Evolutionary conservation across 1,284 basidiomycete species (phyloP).

Genomic region (Boletus sp.): DNA sequence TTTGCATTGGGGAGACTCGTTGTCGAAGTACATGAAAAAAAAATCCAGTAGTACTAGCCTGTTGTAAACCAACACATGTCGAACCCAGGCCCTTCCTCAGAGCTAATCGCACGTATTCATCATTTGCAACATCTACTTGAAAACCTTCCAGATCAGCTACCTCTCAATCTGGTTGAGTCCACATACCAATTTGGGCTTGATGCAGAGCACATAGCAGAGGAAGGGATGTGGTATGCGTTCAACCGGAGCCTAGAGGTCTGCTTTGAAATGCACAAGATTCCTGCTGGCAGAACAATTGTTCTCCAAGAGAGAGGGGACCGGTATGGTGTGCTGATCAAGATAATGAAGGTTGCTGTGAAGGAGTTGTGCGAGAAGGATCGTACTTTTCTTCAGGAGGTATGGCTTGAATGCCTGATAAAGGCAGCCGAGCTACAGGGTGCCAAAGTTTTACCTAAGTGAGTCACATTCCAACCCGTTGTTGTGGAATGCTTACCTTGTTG

Average conservation of each 20-base stretch:
- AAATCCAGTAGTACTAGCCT: no score
- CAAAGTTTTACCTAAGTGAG: background rate
- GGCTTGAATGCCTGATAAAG: background rate
- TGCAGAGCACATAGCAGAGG: background rate
- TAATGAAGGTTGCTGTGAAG: background rate
- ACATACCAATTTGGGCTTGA: background rate
- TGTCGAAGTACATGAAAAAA: no score
- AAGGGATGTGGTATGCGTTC: background rate
- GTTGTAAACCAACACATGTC: no score
- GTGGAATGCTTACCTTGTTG: no score
- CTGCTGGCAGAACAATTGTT: background rate
- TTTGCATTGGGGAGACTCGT: no score
- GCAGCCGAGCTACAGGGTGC: background rate
- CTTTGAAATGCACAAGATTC: background rate
- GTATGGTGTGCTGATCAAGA: background rate
- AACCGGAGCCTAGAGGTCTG: background rate
- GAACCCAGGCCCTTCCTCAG: background rate
- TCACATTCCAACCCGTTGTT: background rate
- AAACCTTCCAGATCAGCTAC: background rate
- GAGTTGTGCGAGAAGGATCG: background rate
- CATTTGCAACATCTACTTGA: background rate
- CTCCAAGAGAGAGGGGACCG: background rate
- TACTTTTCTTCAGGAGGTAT: background rate
- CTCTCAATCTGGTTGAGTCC: background rate
- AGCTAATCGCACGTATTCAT: background rate